phyloP scores from a whole-genome alignment of 805 yeast genomes.

The Nakazawaea populi region DNA sequence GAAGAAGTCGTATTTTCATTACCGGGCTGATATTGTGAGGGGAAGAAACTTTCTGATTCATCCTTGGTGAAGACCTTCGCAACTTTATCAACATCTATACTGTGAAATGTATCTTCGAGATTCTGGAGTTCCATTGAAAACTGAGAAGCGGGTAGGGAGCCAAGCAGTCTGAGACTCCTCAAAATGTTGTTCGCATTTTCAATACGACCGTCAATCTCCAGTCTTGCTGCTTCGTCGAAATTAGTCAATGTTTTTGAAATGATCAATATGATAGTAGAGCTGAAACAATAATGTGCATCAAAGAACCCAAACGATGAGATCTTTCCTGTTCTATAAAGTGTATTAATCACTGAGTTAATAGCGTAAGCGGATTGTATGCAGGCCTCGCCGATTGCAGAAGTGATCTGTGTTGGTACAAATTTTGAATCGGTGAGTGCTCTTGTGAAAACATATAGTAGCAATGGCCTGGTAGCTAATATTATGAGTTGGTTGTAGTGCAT shows the following conservation, averaged over 20 bases:
- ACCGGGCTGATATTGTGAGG: background rate
- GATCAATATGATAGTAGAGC: conserved; percentile 10
- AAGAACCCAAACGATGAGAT: conserved; percentile 8
- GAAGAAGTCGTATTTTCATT: background rate
- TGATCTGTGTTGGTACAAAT: conserved; percentile 7
- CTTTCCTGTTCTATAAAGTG: conserved; percentile 3
- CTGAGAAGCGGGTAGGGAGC: conserved; percentile 3
- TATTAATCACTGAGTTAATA: conserved; percentile 5
- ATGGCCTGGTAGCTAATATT: conserved; percentile 10
- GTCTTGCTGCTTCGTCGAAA: background rate
- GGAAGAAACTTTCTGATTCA: background rate
- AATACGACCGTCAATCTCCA: conserved; percentile 2
- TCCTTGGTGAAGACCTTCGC: conserved; percentile 2
- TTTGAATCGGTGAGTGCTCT: background rate
- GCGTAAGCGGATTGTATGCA: conserved; percentile 10
- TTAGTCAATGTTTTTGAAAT: conserved; percentile 1
- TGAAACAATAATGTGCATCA: conserved; percentile 11
- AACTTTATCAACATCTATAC: background rate
- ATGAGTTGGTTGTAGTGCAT: conserved; percentile 10
- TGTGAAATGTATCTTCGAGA: background rate
- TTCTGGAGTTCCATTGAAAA: conserved; percentile 1
- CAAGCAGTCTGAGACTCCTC: background rate
- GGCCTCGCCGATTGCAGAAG: conserved; percentile 9
- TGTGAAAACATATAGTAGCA: conserved; percentile 6
- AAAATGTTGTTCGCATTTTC: background rate